Evolutionary conservation across 2,329 filamentous ascomycete species (phyloP), one percentile per base, ranked within the genome.

Genomic region (Balansia obtecta): DNA sequence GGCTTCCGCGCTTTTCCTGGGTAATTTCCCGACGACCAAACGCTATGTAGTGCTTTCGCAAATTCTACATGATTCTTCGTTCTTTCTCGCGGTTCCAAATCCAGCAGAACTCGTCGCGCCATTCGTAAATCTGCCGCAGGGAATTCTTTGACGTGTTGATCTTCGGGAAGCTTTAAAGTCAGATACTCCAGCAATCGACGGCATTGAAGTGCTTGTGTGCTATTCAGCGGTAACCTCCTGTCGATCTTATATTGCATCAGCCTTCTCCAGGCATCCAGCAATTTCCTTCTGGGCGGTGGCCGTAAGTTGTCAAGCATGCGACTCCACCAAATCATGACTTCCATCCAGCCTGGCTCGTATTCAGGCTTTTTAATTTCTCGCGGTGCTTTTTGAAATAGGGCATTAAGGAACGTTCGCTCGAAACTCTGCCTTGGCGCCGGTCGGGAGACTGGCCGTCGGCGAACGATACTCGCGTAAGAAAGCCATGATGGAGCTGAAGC

Each of bases 261-360:
- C 10, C 72, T 68, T 50, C 69, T 72, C 64, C 86, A 83, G 5
- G 85, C 86, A 37, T 76, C 70, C 0, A 79, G 66, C 2, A 95
- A 70, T 34, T 86, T 79, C n/a, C 73, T 64, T 3, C 73, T 69
- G 0, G 77, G 65, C 15, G 87, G 88, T 10, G 80, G 76, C 34
- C 88, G 78, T 37, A 82, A 71, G 48, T 77, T 74, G 50, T 86
- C 76, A 48, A 77, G 73, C 56, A 83, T 69, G 53, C 80, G 77
- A 56, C 79, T 78, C 48, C 77, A 71, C 63, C 88, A 77, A 52
- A 86, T 77, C 58, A 86, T 76, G 69, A 95, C 79, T 15, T 76
- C 77, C 55, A 81, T 79, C 60, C 89, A 78, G 49, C 88, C 89
- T 0, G 80, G 85, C 59, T 82, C 85, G 53, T 82, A 70, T 58